Evolutionary conservation across 2,329 filamentous ascomycete genomes (phyloP).

Genomic region (Chaetomium sp.): DNA sequence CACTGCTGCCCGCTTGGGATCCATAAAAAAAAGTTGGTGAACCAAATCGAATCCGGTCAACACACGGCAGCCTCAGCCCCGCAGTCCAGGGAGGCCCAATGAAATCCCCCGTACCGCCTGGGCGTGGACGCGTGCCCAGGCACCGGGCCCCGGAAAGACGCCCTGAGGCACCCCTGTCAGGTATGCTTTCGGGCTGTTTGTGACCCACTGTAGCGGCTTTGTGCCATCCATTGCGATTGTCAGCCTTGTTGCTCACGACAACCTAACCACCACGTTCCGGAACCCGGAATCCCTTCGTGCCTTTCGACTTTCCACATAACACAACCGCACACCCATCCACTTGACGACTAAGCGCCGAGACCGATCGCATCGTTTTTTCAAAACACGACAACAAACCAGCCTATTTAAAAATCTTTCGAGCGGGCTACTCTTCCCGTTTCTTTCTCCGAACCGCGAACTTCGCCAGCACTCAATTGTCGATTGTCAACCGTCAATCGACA

Average conservation of each 20-base stretch:
- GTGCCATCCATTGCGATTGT: neutral
- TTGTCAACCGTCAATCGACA: neutral
- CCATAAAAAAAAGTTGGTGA: slow-evolving; percentile 22
- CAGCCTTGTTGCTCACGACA: slow-evolving; percentile 18
- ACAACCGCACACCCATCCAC: too few relatives aligned
- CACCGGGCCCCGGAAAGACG: too few relatives aligned
- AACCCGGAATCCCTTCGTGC: neutral
- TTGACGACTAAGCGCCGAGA: neutral
- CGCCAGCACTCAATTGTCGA: neutral
- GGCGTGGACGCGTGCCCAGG: too few relatives aligned
- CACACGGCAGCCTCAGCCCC: slow-evolving; percentile 21
- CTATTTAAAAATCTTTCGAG: neutral
- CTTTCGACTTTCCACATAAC: neutral
- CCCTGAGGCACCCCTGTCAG: neutral
- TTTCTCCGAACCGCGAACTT: too few relatives aligned
- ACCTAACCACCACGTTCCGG: neutral
- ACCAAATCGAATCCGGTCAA: slow-evolving; percentile 15
- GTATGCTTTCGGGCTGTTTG: too few relatives aligned
- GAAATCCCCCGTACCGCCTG: neutral
- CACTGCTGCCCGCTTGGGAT: slow-evolving; percentile 13
- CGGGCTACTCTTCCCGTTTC: too few relatives aligned
- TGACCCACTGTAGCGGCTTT: too few relatives aligned
- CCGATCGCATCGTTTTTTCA: neutral
- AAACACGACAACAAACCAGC: neutral
- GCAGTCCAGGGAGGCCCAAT: slow-evolving; percentile 13